Conservation (phyloP, 495 filamentous ascomycete genomes). For the Schizothecium vesticola region DNA sequence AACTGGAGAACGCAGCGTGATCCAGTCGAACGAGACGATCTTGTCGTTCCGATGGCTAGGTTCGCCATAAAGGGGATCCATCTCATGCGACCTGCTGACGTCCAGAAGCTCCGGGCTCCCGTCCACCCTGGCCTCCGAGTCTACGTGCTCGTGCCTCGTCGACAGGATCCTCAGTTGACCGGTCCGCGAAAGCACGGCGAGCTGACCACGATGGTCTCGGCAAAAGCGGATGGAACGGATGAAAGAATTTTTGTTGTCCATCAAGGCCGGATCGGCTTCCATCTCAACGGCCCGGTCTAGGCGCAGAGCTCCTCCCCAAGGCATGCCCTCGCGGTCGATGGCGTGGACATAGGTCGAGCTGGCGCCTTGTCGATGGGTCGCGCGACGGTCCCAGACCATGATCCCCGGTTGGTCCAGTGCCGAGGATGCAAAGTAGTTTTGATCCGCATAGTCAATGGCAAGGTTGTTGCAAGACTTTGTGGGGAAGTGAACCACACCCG, state of each 20-base stretch:
- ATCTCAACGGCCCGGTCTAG: constrained; percentile 57
- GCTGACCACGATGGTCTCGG: constrained; percentile 62
- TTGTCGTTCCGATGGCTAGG: constrained; percentile 48
- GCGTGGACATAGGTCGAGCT: constrained; percentile 43
- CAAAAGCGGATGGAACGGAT: constrained; percentile 81
- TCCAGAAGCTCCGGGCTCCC: constrained; percentile 48
- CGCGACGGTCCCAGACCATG: constrained; percentile 85
- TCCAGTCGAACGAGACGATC: constrained; percentile 83
- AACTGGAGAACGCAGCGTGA: constrained; percentile 55
- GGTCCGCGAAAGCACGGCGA: constrained; percentile 70
- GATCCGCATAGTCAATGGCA: constrained; percentile 81
- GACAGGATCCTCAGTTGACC: constrained; percentile 74
- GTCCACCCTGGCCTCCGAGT: constrained; percentile 29
- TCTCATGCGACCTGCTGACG: constrained; percentile 46
- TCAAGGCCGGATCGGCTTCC: constrained; percentile 36
- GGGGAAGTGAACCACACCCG: constrained; percentile 53
- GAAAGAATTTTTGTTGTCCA: constrained; percentile 45
- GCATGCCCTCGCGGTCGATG: constrained; percentile 43
- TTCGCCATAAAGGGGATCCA: constrained; percentile 48
- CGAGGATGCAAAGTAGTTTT: constrained; percentile 94
- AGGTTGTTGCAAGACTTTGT: constrained; percentile 87
- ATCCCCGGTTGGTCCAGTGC: constrained; percentile 62
- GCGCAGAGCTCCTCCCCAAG: constrained; percentile 59
- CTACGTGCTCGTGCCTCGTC: constrained; percentile 57
- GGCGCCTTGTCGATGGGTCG: constrained; percentile 45